A percentile compares a stretch with the other conserved stretches of the same genome.
Evolutionary conservation across 345 rosid species (phyloP).

Genomic region (Populus ilicifolia): DNA sequence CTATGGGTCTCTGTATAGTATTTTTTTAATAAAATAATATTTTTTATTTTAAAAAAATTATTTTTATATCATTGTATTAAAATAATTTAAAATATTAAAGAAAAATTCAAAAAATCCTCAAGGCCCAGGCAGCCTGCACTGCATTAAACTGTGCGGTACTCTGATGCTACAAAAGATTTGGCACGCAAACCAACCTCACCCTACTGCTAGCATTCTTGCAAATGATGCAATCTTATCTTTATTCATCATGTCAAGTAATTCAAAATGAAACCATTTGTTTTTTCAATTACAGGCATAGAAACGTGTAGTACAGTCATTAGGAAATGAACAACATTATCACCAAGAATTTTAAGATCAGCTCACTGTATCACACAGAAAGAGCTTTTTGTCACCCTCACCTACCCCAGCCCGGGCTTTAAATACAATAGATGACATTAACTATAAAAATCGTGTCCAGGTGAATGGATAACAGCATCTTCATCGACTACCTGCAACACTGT

Average conservation of each 20-base stretch:
- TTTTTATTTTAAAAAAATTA: no score
- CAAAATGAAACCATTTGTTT: not conserved
- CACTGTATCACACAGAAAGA: not conserved
- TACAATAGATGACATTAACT: conserved; percentile 1
- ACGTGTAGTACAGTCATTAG: not conserved
- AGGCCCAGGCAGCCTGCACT: no score
- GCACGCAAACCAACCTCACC: not conserved
- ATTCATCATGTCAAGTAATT: not conserved
- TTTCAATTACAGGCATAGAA: no score
- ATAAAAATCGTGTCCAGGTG: not conserved
- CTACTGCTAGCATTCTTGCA: not conserved
- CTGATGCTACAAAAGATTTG: not conserved
- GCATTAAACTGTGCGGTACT: no score
- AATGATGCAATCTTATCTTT: not conserved
- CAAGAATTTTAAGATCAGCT: not conserved
- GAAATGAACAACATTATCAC: not conserved
- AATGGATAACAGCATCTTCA: not conserved
- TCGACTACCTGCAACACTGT: not conserved
- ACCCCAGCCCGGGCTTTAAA: conserved; percentile 1
- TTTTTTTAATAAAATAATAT: no score
- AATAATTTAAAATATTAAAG: no score
- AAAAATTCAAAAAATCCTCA: no score
- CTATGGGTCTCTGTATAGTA: no score
- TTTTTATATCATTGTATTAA: no score
- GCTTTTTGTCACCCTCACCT: not conserved